Evolutionary conservation across 176 grass and related monocot species (phyloP), one percentile per base, ranked within the genome.

Genomic region (Eremochloa ophiuroides): DNA sequence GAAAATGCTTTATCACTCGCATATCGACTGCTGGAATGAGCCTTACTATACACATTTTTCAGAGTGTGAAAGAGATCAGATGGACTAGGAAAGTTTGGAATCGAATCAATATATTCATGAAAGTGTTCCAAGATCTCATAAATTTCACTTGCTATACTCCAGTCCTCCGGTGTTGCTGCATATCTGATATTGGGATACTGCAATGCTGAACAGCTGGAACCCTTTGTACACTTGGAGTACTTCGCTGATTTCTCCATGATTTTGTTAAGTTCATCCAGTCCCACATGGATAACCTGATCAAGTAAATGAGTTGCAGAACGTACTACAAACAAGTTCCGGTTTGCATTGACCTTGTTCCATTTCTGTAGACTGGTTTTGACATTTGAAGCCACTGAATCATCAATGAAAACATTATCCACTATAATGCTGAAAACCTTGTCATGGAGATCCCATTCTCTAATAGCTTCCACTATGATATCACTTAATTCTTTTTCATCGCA

Each of bases 241-340:
- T 69, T 79, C 0, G 30, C 3, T 37, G 75, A 74, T 20, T 68
- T 84, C 67, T 88, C 46, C 75, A 80, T 66, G 61, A 74, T 68
- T 74, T 58, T 80, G n/a, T 50, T 69, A 74, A 84, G 61, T 62
- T 84, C 81, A 79, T 80, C 76, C 69, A 88, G n/a, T 8, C 61
- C 61, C 31, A 84, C 75, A 25, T 74, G 75, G 73, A 88, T 80
- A 68, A 88, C n/a, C 61, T 61, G 75, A 79, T 74, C 81, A 66
- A 88, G 75, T 68, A 79, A 58, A 74, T 83, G 29, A 65, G 66
- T 78, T 83, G 22, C 80, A 64, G 26, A 78, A 18, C 80, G n/a
- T 28, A 66, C 75, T 4, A 83, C 38, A 84, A 84, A 88, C 25
- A 84, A 40, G 60, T 41, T 88, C 75, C n/a, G 29, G 13, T 73